A percentile compares a stretch with the other conserved stretches of the same genome.
These are phyloP conservation scores for Talaromyces marneffei DNA, from an alignment of 2,329 filamentous ascomycete species.

Conservation along the genomic window DNA sequence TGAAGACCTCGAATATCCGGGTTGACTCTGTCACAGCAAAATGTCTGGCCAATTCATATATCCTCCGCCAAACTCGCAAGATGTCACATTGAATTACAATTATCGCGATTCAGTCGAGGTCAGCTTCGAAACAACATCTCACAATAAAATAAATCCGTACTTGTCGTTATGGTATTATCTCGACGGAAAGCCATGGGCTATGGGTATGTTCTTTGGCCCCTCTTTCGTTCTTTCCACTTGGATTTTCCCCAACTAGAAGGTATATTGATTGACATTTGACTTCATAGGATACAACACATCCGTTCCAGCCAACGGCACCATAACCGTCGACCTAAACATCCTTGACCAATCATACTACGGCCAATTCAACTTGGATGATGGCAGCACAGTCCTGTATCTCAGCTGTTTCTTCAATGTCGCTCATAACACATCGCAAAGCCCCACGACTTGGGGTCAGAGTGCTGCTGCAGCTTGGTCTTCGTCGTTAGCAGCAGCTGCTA, in stretches of 20 bases:
- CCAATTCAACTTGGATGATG: conserved; percentile 9
- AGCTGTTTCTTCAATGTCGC: conserved; percentile 8
- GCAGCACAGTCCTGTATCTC: not conserved
- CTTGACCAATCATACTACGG: conserved; percentile 3
- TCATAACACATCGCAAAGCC: not conserved
- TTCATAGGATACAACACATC: conserved; percentile 11
- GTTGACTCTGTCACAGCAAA: too few relatives aligned
- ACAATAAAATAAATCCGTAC: not conserved
- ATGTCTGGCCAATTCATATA: conserved; percentile 10
- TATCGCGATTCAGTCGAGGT: conserved; percentile 7
- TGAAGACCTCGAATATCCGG: not conserved
- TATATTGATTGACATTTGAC: not conserved
- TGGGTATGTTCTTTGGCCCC: not conserved
- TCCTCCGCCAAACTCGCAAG: conserved; percentile 1
- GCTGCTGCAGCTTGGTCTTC: not conserved
- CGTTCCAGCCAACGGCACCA: conserved; percentile 8
- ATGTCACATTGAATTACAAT: not conserved
- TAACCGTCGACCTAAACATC: conserved; percentile 7
- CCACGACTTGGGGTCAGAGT: not conserved
- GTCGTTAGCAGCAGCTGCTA: not conserved
- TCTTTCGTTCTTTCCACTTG: not conserved
- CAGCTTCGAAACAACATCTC: conserved; percentile 1
- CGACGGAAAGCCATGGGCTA: not conserved
- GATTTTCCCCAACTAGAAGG: not conserved
- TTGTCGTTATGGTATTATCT: conserved; percentile 11